Conservation (phyloP, 2,329 filamentous ascomycete genomes). For the Penicillium italicum region DNA sequence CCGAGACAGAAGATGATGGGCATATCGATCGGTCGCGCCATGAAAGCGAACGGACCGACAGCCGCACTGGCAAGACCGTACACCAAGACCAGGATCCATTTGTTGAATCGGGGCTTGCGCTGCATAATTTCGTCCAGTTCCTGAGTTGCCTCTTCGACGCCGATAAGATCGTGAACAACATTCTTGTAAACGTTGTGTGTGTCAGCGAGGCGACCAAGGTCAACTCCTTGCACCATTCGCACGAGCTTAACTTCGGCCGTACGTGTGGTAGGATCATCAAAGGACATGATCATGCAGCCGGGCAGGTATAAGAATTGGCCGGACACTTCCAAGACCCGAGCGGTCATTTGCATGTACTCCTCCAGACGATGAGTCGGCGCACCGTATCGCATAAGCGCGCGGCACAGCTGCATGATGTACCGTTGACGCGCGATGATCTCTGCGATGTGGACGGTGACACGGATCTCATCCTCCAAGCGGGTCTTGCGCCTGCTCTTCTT, state of each 20-base stretch:
- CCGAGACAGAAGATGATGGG: slow-evolving; percentile 76
- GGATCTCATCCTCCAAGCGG: slow-evolving; percentile 50
- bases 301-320: slow-evolving; percentile 90
- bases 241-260: slow-evolving; percentile 49
- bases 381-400: slow-evolving; percentile 84
- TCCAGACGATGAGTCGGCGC: slow-evolving; percentile 90
- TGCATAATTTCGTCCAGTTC: slow-evolving; percentile 55
- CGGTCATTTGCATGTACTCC: slow-evolving; percentile 86
- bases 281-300: slow-evolving; percentile 92
- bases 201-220: slow-evolving; percentile 46
- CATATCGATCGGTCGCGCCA: slow-evolving; percentile 73
- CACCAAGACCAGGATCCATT: slow-evolving; percentile 58
- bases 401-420: slow-evolving; percentile 82
- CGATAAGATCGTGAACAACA: slow-evolving; percentile 49
- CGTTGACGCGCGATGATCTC: slow-evolving; percentile 74
- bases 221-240: slow-evolving; percentile 43
- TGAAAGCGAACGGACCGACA: slow-evolving; percentile 79
- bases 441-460: slow-evolving; percentile 61
- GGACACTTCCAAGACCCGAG: slow-evolving; percentile 81
- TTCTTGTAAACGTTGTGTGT: slow-evolving; percentile 50
- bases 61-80: slow-evolving; percentile 73
- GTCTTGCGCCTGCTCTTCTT: slow-evolving; percentile 31
- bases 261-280: slow-evolving; percentile 56
- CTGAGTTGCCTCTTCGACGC: slow-evolving; percentile 46
- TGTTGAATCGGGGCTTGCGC: slow-evolving; percentile 54